Conservation (phyloP, 2,329 filamentous ascomycete genomes). For the Penicillium sp. region DNA sequence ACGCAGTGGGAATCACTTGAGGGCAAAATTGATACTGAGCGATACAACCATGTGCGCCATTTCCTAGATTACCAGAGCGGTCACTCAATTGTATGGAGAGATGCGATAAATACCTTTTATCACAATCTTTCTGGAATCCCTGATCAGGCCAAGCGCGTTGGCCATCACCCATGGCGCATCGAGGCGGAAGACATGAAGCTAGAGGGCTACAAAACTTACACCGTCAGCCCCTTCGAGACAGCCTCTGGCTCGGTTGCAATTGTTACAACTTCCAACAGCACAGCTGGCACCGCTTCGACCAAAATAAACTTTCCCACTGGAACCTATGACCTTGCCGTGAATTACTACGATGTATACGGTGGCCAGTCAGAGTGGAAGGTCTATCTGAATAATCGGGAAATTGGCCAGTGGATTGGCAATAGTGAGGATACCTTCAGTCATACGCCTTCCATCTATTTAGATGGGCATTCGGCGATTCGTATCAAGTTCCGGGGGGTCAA, state of each 20-base stretch:
- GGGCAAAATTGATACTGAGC: conserved; percentile 57
- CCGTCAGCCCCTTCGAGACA: conserved; percentile 57
- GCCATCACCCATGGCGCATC: conserved; percentile 62
- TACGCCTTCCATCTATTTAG: conserved; percentile 56
- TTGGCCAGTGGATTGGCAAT: conserved; percentile 61
- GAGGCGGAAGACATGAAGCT: conserved; percentile 66
- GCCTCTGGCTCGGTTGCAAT: conserved; percentile 57
- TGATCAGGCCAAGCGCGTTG: conserved; percentile 56
- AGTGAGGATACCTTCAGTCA: conserved; percentile 60
- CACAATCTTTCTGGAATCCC: conserved; percentile 58
- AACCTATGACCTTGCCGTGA: conserved; percentile 61
- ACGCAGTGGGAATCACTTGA: conserved; percentile 53
- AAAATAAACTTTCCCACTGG: conserved; percentile 50
- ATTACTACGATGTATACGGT: conserved; percentile 63
- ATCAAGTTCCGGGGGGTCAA: conserved; percentile 56
- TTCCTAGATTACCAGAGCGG: conserved; percentile 65
- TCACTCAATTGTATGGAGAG: conserved; percentile 68
- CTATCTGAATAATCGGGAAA: conserved; percentile 49
- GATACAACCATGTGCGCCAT: conserved; percentile 58
- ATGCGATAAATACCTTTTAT: conserved; percentile 65
- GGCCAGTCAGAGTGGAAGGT: conserved; percentile 57
- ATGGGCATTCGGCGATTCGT: conserved; percentile 63
- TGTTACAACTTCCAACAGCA: conserved; percentile 54
- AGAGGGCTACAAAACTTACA: conserved; percentile 54
- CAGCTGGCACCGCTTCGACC: conserved; percentile 49